Conservation (phyloP, 176 grass and related monocot species). For the Cocos nucifera region DNA sequence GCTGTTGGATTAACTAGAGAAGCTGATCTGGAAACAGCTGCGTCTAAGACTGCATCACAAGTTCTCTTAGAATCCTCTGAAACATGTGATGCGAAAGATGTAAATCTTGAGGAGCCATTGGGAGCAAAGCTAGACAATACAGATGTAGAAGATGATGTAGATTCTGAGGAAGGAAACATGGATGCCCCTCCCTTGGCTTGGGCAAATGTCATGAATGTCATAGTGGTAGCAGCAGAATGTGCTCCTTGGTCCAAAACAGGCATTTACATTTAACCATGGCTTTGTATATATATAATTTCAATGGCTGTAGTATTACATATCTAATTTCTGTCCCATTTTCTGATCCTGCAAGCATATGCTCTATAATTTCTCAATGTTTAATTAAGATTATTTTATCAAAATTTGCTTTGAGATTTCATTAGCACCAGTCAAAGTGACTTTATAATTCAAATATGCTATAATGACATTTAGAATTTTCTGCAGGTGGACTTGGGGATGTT, state of each 20-base stretch:
- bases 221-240: constrained; percentile 85
- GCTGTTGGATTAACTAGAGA: neutral
- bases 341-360: no score
- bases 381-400: neutral
- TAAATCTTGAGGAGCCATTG: neutral
- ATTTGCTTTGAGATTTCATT: neutral
- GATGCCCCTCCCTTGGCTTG: constrained; percentile 56
- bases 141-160: constrained; percentile 16
- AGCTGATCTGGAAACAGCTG: neutral
- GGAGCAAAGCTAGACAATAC: constrained; percentile 6
- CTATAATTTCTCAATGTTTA: no score
- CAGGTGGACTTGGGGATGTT: constrained; percentile 96
- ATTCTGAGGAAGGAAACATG: constrained; percentile 21
- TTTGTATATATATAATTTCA: no score
- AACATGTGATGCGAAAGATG: neutral
- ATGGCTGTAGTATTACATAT: no score
- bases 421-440: neutral
- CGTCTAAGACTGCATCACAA: neutral
- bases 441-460: constrained; percentile 3
- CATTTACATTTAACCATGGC: neutral
- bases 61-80: neutral
- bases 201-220: constrained; percentile 86
- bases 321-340: no score
- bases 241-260: constrained; percentile 92
- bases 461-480: constrained; percentile 16